Percentiles rank a stretch among this genome's conserved stretches.
These are phyloP conservation scores for Opeltia flavorubescens DNA, from an alignment of 495 filamentous ascomycete genomes.

Conservation along the genomic window DNA sequence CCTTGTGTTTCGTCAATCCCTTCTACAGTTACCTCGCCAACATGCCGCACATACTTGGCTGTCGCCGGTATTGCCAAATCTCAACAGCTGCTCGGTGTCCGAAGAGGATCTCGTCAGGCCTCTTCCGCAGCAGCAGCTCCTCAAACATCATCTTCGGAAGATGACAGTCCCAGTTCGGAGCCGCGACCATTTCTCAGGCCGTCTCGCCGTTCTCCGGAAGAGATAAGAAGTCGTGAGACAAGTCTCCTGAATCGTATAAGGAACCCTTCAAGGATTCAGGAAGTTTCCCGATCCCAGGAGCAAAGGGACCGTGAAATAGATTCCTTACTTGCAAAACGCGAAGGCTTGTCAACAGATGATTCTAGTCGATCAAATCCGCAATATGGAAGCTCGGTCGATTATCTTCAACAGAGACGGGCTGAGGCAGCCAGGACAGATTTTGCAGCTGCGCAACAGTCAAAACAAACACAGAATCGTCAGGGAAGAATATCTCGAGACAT, in stretches of 20 bases:
- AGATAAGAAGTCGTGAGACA: background rate
- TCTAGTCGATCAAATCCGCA: background rate
- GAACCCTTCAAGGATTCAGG: background rate
- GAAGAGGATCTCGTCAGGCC: background rate
- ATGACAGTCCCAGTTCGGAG: background rate
- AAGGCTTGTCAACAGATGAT: background rate
- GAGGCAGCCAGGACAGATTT: background rate
- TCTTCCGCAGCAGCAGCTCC: background rate
- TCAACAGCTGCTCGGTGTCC: background rate
- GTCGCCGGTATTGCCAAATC: background rate
- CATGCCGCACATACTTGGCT: background rate
- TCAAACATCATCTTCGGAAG: background rate
- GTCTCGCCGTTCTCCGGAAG: background rate
- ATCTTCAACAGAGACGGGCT: too few relatives aligned
- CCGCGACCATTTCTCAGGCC: conserved; percentile 4
- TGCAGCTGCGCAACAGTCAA: background rate
- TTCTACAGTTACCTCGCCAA: background rate
- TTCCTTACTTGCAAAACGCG: background rate
- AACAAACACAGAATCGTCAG: background rate
- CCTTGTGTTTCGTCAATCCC: conserved; percentile 7
- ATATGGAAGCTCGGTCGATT: too few relatives aligned
- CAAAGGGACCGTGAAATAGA: background rate
- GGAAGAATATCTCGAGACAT: background rate
- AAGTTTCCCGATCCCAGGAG: background rate
- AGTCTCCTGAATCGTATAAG: background rate